phyloP scores from a whole-genome alignment of 495 filamentous ascomycete species.

The Aspergillus steynii region DNA sequence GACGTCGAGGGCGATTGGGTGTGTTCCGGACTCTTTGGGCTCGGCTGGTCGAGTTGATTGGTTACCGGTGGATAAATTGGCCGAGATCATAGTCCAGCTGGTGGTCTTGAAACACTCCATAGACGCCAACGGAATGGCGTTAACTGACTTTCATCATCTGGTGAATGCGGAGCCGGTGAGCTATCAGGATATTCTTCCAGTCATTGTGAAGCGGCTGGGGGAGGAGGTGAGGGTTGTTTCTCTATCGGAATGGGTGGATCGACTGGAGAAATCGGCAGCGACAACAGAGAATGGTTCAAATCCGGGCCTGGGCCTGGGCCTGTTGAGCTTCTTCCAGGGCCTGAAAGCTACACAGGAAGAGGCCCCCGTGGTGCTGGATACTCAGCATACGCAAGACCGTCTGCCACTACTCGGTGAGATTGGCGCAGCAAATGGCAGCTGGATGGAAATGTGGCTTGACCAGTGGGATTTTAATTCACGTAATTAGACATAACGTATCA shows the following conservation, averaged over 20 bases:
- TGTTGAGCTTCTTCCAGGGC: slow-evolving; percentile 13
- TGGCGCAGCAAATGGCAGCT: slow-evolving; percentile 34
- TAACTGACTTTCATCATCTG: slow-evolving; percentile 11
- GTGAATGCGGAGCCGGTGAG: not conserved
- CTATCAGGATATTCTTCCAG: slow-evolving; percentile 3
- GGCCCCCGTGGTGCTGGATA: slow-evolving; percentile 5
- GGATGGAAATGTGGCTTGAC: slow-evolving; percentile 52
- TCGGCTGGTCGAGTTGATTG: slow-evolving; percentile 3
- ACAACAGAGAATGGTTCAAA: not conserved
- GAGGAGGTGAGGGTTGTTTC: not conserved
- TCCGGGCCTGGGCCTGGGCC: not conserved
- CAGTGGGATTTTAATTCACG: slow-evolving; percentile 37
- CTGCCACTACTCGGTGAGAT: slow-evolving; percentile 26
- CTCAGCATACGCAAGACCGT: not conserved
- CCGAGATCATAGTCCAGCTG: slow-evolving; percentile 34
- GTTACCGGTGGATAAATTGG: slow-evolving; percentile 49
- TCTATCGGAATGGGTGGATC: slow-evolving; percentile 7
- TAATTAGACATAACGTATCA: not conserved
- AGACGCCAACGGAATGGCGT: not conserved
- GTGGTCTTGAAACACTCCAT: not conserved
- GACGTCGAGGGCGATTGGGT: slow-evolving; percentile 27
- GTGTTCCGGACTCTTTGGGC: slow-evolving; percentile 7
- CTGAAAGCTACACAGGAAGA: slow-evolving; percentile 5
- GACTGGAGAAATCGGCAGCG: not conserved
- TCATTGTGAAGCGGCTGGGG: not conserved